Conservation (phyloP, 768 basidiomycete species). For the Suillus discolor region DNA sequence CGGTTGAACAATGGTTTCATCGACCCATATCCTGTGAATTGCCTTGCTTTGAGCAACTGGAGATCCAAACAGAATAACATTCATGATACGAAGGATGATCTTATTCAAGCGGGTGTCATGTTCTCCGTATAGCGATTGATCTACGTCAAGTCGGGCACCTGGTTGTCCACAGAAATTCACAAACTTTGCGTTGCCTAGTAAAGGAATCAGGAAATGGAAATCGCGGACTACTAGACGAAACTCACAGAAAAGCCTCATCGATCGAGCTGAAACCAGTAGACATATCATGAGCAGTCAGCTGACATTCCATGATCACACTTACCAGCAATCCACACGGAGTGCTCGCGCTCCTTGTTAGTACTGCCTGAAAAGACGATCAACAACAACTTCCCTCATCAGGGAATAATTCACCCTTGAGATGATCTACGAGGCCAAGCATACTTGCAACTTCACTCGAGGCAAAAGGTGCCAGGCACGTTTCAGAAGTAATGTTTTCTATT, state of each 20-base stretch:
- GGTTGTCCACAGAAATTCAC: constrained; percentile 39
- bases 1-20: constrained; percentile 39
- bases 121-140: constrained; percentile 26
- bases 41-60: constrained; percentile 45
- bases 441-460: constrained; percentile 35
- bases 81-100: constrained; percentile 14
- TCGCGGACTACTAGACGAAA: background rate
- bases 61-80: constrained; percentile 43
- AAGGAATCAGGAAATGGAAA: background rate
- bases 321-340: background rate
- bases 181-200: constrained; percentile 31
- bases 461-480: constrained; percentile 40
- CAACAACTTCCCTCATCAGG: background rate
- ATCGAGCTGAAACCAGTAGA: constrained; percentile 31
- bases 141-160: constrained; percentile 33
- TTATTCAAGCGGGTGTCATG: background rate
- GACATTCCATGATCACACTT: background rate
- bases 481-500: constrained; percentile 38
- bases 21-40: constrained; percentile 47
- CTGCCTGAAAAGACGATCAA: background rate
- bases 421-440: constrained; percentile 33
- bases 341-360: background rate
- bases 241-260: constrained; percentile 46
- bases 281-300: background rate
- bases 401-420: constrained; percentile 33